Conservation (phyloP, 2,329 filamentous ascomycete species). For the Lachnum nothofagi region DNA sequence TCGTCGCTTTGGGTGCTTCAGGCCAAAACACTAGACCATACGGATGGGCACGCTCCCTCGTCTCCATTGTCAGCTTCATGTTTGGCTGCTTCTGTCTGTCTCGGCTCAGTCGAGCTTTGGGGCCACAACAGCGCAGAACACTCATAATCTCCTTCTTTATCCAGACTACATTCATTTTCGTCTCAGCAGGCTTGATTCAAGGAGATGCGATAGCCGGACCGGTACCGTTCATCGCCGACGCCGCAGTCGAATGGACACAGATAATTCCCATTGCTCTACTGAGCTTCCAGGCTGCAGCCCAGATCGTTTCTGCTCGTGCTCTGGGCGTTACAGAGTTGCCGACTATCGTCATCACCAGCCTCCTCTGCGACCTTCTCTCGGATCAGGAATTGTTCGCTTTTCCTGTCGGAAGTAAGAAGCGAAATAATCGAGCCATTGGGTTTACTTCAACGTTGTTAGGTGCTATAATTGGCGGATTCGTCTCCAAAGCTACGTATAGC, state of each 20-base stretch:
- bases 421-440: conserved; percentile 46
- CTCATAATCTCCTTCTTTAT: conserved; percentile 53
- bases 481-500: conserved; percentile 42
- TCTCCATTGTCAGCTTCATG: conserved; percentile 66
- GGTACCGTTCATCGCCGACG: not conserved
- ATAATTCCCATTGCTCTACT: conserved; percentile 63
- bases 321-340: conserved; percentile 64
- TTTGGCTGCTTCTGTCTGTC: conserved; percentile 67
- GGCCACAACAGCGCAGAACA: conserved; percentile 54
- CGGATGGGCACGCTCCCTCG: conserved; percentile 65
- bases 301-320: conserved; percentile 67
- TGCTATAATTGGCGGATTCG: conserved; percentile 45
- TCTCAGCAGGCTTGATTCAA: conserved; percentile 44
- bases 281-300: conserved; percentile 70
- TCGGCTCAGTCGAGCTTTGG: conserved; percentile 57
- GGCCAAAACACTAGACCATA: conserved; percentile 45
- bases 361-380: conserved; percentile 73
- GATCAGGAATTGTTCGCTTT: conserved; percentile 45
- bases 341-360: conserved; percentile 71
- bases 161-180: conserved; percentile 47
- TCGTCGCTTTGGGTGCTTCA: conserved; percentile 66
- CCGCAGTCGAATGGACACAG: conserved; percentile 45
- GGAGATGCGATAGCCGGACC: not conserved
- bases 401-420: conserved; percentile 38
- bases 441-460: conserved; percentile 45